phyloP scores from a whole-genome alignment of 257 asterid genomes.

The Lavandula angustifolia region DNA sequence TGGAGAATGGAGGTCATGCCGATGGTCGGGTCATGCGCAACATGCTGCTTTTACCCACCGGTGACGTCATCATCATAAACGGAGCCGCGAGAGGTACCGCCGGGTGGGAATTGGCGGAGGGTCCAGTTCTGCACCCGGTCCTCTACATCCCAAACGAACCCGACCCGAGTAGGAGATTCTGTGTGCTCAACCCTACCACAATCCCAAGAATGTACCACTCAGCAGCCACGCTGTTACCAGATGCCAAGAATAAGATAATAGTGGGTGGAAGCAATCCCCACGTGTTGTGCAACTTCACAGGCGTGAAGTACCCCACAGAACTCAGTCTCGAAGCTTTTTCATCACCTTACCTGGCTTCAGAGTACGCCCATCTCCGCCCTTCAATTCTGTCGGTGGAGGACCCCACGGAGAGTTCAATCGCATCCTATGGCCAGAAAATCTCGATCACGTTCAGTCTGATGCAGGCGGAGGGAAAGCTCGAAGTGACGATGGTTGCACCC shows the following conservation, averaged over 20 bases:
- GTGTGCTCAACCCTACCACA: constrained; percentile 53
- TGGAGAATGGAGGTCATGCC: constrained; percentile 89
- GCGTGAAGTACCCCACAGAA: constrained; percentile 72
- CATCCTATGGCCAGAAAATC: constrained; percentile 59
- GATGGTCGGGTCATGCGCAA: constrained; percentile 81
- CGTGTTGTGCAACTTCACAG: constrained; percentile 60
- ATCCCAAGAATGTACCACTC: constrained; percentile 84
- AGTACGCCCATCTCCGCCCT: constrained; percentile 50
- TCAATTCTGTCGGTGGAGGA: constrained; percentile 51
- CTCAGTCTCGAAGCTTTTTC: constrained; percentile 64
- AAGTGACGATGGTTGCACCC: constrained; percentile 65
- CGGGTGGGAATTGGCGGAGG: constrained; percentile 83
- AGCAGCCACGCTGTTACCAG: constrained; percentile 61
- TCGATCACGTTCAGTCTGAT: constrained; percentile 48
- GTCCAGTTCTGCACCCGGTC: constrained; percentile 70
- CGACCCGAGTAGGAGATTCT: constrained; percentile 46
- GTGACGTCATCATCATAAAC: constrained; percentile 61
- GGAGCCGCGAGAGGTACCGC: constrained; percentile 80
- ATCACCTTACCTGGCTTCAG: constrained; percentile 62
- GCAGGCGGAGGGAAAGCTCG: constrained; percentile 36
- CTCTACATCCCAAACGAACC: constrained; percentile 47
- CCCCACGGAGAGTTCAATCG: background rate
- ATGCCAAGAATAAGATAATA: constrained; percentile 74
- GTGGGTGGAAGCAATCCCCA: constrained; percentile 98
- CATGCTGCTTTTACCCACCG: constrained; percentile 67